phyloP scores from a whole-genome alignment of 2,329 filamentous ascomycete species.

The Botryosphaeria dothidea region DNA sequence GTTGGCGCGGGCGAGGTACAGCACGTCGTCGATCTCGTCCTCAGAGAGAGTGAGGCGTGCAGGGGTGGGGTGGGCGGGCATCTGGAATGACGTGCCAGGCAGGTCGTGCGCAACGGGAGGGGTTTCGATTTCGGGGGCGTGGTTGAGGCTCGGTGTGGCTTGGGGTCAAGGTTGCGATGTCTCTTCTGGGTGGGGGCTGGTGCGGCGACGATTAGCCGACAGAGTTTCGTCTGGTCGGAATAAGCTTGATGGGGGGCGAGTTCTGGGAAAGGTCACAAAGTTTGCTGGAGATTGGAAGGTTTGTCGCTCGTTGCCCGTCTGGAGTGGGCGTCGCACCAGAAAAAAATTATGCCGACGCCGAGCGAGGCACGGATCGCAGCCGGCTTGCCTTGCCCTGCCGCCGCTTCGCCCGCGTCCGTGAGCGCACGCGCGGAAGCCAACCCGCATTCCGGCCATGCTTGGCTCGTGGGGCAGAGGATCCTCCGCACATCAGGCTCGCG shows the following conservation, averaged over 20 bases:
- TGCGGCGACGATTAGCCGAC: not conserved
- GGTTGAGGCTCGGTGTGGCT: not conserved
- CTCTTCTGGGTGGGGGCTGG: not conserved
- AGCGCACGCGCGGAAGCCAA: not conserved
- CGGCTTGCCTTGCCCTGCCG: not conserved
- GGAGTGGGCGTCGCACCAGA: constrained; percentile 1
- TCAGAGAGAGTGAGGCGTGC: constrained; percentile 53
- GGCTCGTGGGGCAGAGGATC: not conserved
- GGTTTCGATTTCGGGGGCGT: not conserved
- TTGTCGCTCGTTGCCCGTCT: constrained; percentile 1
- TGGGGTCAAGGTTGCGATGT: not conserved
- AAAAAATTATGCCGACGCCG: constrained; percentile 11
- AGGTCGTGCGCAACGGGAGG: not conserved
- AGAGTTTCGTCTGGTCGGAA: not conserved
- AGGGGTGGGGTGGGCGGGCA: not conserved
- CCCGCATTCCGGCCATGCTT: not conserved
- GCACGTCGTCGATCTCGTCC: constrained; percentile 86
- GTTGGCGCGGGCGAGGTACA: constrained; percentile 81
- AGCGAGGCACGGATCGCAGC: not conserved
- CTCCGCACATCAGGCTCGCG: not conserved
- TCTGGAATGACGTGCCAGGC: not conserved
- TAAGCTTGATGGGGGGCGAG: not conserved
- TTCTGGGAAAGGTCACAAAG: constrained; percentile 7
- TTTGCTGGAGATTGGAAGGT: constrained; percentile 7
- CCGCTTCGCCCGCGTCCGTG: too few species aligned